Conservation (phyloP, 176 grass and related monocot species). For the Musa beccarii region DNA sequence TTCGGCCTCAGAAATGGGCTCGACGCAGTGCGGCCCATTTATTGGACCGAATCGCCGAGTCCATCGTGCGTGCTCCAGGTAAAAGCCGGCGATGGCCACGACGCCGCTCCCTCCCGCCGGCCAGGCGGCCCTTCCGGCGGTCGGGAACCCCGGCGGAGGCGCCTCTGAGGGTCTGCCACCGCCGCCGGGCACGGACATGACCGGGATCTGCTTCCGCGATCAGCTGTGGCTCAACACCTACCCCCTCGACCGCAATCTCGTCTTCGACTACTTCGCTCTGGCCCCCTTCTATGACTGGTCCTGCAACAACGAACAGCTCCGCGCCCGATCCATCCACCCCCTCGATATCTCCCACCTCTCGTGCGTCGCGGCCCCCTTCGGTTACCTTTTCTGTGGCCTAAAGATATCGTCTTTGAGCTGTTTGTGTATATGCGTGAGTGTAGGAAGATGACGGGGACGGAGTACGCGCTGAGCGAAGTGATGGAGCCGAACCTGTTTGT, state of each 20-base stretch:
- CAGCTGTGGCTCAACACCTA: conserved; percentile 97
- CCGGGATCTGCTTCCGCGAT: conserved; percentile 97
- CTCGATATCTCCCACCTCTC: conserved; percentile 88
- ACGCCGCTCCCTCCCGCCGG: conserved; percentile 37
- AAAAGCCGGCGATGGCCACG: conserved; percentile 37
- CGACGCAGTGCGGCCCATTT: neutral
- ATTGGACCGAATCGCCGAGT: neutral
- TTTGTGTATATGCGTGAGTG: neutral
- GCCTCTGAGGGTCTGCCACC: conserved; percentile 28
- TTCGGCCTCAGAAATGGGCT: too few relatives aligned
- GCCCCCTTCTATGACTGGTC: conserved; percentile 94
- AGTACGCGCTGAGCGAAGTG: conserved; percentile 83
- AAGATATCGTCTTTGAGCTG: neutral
- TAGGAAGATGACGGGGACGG: conserved; percentile 92
- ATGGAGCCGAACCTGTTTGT: conserved; percentile 97
- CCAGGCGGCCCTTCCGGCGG: conserved; percentile 6
- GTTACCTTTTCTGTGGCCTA: neutral
- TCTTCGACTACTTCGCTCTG: conserved; percentile 98
- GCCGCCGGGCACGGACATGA: conserved; percentile 96
- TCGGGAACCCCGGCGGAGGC: conserved; percentile 35
- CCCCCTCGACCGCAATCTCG: conserved; percentile 89
- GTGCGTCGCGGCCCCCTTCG: conserved; percentile 22
- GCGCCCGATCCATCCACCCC: conserved; percentile 87
- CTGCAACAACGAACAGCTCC: conserved; percentile 90
- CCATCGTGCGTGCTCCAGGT: neutral